phyloP scores from a whole-genome alignment of 176 grass and related monocot species.

The Oryza meyeriana region DNA sequence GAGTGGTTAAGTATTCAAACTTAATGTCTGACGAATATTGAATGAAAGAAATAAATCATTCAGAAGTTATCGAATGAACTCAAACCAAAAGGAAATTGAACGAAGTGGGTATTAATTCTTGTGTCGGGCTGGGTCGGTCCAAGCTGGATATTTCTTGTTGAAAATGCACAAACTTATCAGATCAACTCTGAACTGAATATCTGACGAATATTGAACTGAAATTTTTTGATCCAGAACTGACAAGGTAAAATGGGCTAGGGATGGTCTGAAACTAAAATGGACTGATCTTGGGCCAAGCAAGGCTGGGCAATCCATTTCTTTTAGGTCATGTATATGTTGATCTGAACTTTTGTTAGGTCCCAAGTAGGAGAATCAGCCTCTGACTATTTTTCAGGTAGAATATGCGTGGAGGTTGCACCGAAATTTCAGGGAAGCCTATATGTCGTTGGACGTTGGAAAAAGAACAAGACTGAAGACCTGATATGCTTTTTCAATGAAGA shows the following conservation, averaged over 20 bases:
- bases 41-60: neutral
- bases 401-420: neutral
- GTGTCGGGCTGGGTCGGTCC: neutral
- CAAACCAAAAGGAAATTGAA: neutral
- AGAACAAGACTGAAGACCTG: slow-evolving; percentile 3
- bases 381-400: neutral
- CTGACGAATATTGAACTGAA: too few species aligned
- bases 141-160: neutral
- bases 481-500: neutral
- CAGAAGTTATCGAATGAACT: neutral
- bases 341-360: neutral
- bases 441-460: neutral
- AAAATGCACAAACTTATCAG: neutral
- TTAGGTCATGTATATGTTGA: neutral
- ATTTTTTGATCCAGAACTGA: neutral
- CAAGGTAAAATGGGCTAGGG: neutral
- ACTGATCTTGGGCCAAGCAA: neutral
- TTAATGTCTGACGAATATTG: neutral
- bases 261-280: neutral
- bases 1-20: neutral
- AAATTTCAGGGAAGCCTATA: neutral
- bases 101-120: neutral
- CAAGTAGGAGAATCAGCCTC: neutral
- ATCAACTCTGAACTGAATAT: neutral
- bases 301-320: neutral